Conservation (phyloP, 164 flowering plant species). For the Paratinospora sagittata region DNA sequence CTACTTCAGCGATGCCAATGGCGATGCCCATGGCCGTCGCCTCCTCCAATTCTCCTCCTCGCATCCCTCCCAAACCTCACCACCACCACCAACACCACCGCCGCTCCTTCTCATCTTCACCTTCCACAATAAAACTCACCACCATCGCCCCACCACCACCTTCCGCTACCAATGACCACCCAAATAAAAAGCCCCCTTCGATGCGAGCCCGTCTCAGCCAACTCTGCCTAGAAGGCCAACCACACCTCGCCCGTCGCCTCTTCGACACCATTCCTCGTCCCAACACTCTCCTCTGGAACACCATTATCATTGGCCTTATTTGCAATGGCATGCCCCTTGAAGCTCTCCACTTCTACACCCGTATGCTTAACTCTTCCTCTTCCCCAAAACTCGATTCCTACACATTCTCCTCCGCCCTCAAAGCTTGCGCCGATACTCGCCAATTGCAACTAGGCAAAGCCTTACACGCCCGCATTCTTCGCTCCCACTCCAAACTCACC, state of each 20-base stretch:
- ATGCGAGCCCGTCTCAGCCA: conserved; percentile 66
- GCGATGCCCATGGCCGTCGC: conserved; percentile 22
- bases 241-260: conserved; percentile 61
- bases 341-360: conserved; percentile 56
- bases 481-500: conserved; percentile 41
- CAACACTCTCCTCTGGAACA: conserved; percentile 77
- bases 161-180: neutral
- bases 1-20: neutral
- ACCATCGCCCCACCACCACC: conserved; percentile 1
- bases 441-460: conserved; percentile 55
- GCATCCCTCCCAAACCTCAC: conserved; percentile 16
- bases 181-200: conserved; percentile 28
- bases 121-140: conserved; percentile 12
- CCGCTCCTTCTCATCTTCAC: neutral
- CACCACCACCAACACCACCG: conserved; percentile 7
- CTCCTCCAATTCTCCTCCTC: conserved; percentile 27
- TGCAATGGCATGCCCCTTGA: conserved; percentile 71
- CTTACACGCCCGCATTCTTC: conserved; percentile 65
- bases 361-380: conserved; percentile 33
- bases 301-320: conserved; percentile 75
- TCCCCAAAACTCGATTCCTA: conserved; percentile 45
- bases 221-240: conserved; percentile 65
- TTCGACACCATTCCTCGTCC: conserved; percentile 74
- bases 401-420: conserved; percentile 77
- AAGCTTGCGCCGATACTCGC: conserved; percentile 68